A percentile compares a stretch with the other conserved stretches of the same genome.
These are phyloP conservation scores for Jasminum sambac DNA, from an alignment of 257 asterid species.

Conservation along the genomic window DNA sequence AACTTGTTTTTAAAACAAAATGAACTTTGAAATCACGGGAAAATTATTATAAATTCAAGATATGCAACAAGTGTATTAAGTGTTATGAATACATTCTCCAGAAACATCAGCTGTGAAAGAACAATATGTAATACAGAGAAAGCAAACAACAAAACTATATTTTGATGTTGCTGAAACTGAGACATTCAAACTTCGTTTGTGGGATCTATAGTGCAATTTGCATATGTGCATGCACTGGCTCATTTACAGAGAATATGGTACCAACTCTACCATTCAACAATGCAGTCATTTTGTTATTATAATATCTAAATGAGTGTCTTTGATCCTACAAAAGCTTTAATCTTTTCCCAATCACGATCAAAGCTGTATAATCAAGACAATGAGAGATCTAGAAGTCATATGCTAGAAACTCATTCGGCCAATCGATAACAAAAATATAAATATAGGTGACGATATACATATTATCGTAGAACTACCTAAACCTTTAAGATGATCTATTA, in stretches of 20 bases:
- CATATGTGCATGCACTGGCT: too few relatives aligned
- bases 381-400: slow-evolving; percentile 1
- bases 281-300: slow-evolving; percentile 2
- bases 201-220: too few relatives aligned
- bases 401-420: not conserved
- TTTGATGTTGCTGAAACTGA: too few relatives aligned
- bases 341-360: slow-evolving; percentile 97
- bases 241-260: too few relatives aligned
- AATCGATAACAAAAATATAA: too few relatives aligned
- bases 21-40: not conserved
- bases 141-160: not conserved
- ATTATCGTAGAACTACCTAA: too few relatives aligned
- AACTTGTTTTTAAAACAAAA: not conserved
- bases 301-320: slow-evolving; percentile 86
- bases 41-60: too few relatives aligned
- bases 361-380: slow-evolving; percentile 44
- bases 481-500: too few relatives aligned
- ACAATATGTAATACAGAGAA: not conserved
- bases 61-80: slow-evolving; percentile 6
- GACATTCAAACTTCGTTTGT: too few relatives aligned
- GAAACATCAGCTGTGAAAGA: not conserved
- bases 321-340: slow-evolving; percentile 92
- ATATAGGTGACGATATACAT: not conserved
- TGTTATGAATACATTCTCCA: not conserved
- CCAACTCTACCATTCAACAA: too few relatives aligned